These are phyloP conservation scores for Bipolaris oryzae DNA, from an alignment of 2,329 filamentous ascomycete species.

Conservation along the genomic window DNA sequence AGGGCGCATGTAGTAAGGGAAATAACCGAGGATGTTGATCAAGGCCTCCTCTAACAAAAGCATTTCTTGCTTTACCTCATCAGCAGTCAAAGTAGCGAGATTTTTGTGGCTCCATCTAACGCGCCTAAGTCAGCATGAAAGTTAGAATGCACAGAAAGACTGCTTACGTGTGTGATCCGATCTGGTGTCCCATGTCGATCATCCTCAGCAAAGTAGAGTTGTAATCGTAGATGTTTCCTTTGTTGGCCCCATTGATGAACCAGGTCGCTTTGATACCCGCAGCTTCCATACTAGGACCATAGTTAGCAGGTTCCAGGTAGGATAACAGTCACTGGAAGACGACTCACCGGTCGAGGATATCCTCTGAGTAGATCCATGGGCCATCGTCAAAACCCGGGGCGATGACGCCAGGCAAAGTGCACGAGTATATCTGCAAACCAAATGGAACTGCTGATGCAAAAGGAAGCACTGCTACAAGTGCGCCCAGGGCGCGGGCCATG, in stretches of 20 bases:
- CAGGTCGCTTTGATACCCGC: constrained; percentile 6
- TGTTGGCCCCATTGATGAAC: constrained; percentile 9
- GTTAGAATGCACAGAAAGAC: neutral
- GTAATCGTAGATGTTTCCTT: constrained; percentile 3
- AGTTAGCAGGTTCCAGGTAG: neutral
- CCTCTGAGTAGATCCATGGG: constrained; percentile 1
- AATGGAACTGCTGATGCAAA: constrained; percentile 2
- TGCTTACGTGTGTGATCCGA: constrained; percentile 7
- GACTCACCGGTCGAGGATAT: constrained; percentile 1
- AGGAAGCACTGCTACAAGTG: neutral
- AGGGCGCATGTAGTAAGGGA: constrained; percentile 57
- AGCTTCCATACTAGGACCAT: neutral
- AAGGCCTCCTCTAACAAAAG: constrained; percentile 57
- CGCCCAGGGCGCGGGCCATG: neutral
- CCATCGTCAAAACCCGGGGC: constrained; percentile 9
- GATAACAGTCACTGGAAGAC: neutral
- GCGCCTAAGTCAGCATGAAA: neutral
- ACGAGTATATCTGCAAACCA: constrained; percentile 4
- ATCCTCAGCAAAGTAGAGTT: constrained; percentile 3
- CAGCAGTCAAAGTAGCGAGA: constrained; percentile 47
- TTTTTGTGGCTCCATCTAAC: constrained; percentile 53
- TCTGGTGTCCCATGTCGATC: constrained; percentile 2
- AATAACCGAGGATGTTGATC: constrained; percentile 56
- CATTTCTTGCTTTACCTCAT: constrained; percentile 51
- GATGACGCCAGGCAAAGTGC: constrained; percentile 3